Evolutionary conservation across 176 grass and related monocot genomes (phyloP).

Genomic region (Tillandsia leiboldiana): DNA sequence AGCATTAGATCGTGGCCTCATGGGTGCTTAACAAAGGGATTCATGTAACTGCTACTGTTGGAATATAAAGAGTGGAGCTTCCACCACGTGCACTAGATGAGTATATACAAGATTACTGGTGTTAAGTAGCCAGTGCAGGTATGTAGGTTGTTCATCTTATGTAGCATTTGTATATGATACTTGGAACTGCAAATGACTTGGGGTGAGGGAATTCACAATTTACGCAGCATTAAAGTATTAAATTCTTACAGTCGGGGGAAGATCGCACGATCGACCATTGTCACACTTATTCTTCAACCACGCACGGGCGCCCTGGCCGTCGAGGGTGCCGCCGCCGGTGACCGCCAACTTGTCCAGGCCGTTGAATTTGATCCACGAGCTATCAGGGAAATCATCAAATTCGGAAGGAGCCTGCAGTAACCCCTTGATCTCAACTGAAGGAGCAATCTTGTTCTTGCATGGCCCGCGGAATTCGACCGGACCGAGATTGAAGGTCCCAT

Average conservation of each 20-base stretch:
- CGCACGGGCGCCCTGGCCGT: slow-evolving; percentile 13
- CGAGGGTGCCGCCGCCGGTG: slow-evolving; percentile 33
- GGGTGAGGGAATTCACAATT: no score
- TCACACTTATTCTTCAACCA: neutral
- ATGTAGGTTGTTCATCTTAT: no score
- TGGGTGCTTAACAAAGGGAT: neutral
- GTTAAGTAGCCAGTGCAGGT: no score
- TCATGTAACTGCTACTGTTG: no score
- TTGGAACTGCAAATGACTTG: no score
- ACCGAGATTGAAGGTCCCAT: slow-evolving; percentile 30
- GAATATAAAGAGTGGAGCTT: no score
- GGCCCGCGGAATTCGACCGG: slow-evolving; percentile 25
- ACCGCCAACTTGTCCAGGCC: slow-evolving; percentile 22
- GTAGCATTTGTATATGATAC: no score
- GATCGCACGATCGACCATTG: neutral
- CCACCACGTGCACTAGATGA: no score
- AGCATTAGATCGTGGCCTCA: neutral
- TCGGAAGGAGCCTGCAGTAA: slow-evolving; percentile 16
- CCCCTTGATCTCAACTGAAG: slow-evolving; percentile 21
- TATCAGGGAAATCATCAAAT: neutral
- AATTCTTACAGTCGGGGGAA: slow-evolving; percentile 3
- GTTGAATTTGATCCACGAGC: slow-evolving; percentile 38
- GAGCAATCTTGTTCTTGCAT: slow-evolving; percentile 8
- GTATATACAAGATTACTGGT: no score
- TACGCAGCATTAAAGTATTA: no score